phyloP scores from a whole-genome alignment of 768 basidiomycete species.

The Podaxis sp. region DNA sequence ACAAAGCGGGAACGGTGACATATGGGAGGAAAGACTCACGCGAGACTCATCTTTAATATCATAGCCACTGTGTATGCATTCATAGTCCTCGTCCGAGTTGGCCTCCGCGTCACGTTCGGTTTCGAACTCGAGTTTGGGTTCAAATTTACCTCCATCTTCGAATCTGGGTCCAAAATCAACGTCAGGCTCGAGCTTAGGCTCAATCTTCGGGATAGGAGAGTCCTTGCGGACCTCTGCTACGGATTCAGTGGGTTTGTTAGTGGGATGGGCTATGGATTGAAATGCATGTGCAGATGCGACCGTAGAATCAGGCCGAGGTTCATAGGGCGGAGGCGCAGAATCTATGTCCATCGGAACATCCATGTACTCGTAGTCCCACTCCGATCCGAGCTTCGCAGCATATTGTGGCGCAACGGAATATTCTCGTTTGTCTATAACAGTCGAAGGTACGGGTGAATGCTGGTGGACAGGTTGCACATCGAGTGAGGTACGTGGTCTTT shows the following conservation, averaged over 20 bases:
- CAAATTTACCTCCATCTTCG: background rate
- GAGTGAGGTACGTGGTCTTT: background rate
- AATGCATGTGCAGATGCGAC: background rate
- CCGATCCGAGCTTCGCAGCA: background rate
- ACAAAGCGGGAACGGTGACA: background rate
- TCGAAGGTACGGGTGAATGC: background rate
- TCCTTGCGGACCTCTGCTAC: background rate
- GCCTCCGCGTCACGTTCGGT: background rate
- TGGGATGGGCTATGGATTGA: background rate
- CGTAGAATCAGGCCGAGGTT: too few species aligned
- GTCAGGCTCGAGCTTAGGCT: background rate
- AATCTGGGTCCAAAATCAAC: background rate
- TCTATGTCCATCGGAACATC: background rate
- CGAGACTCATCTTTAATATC: conserved; percentile 7
- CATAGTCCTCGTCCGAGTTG: conserved; percentile 6
- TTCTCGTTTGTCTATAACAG: background rate
- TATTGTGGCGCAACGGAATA: too few species aligned
- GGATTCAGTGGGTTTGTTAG: too few species aligned
- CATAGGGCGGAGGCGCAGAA: background rate
- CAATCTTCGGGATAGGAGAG: background rate
- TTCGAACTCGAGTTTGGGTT: background rate
- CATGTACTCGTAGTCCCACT: background rate
- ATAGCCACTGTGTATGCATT: background rate
- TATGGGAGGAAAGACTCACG: background rate
- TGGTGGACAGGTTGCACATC: background rate